Evolutionary conservation across 2,329 filamentous ascomycete genomes (phyloP), one percentile per base, ranked within the genome.

Genomic region (Colletotrichum abscissum): DNA sequence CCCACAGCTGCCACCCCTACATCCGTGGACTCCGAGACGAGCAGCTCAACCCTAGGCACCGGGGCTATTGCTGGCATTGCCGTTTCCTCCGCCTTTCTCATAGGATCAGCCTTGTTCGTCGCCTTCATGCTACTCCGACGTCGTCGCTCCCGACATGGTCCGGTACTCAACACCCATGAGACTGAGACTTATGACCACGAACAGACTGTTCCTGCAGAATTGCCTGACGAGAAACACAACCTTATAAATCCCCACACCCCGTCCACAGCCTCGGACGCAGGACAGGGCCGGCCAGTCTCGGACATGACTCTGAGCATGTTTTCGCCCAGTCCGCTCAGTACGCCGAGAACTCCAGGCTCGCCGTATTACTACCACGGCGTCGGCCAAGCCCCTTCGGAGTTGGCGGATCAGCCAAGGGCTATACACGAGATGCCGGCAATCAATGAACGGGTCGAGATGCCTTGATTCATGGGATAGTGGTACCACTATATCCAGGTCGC

Each of bases 401-500:
- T 73, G 12, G 42, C 28, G 1, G 67, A 73, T 2, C 42, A 65
- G 0, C 11, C 70, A 9, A 73, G 56, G 49, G 46, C 59, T 22
- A 56, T 73, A 24, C 56, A 73, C 7, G 70, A 73, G 49, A 59
- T 73, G 60, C 70, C 70, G 5, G 67, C 70, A 11, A 73, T 73
- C 19, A 57, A 70, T 2, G 67, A 73, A 46, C 46, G 60, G 5
- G 49, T 19, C 2, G 70, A 73, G 35, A 63, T 54, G 60, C 46
- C 60, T 7, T 63, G 28, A 63, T 22, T 4, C 0, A 22, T 49
- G 3, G 16, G 42, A 22, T 9, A 5, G 19, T 49, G 7, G 42
- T 5, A 8, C 16, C 7, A 9, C 5, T 4, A 5, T 22, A 49
- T 22, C 8, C 19, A 49, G 8, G 42, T 49, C 16, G 19, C 7